These are phyloP conservation scores for Amanita pallidorosea DNA, from an alignment of 768 basidiomycete genomes.

Conservation along the genomic window DNA sequence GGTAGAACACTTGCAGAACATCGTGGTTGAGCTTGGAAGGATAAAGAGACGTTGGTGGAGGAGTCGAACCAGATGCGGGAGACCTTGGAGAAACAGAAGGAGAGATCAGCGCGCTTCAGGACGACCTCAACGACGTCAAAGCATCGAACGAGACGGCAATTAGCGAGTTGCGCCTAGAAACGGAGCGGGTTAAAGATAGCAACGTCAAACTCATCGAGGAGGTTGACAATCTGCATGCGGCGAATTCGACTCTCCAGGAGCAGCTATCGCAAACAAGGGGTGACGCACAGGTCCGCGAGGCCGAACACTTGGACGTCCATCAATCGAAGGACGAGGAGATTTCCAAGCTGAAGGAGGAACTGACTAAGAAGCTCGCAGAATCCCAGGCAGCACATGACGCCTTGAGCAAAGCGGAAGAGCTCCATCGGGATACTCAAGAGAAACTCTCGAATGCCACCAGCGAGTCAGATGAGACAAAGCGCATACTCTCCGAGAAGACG, in stretches of 20 bases:
- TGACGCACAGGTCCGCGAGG: neutral
- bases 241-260: neutral
- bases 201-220: neutral
- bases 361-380: neutral
- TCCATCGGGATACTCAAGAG: neutral
- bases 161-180: neutral
- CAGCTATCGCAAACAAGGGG: neutral
- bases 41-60: neutral
- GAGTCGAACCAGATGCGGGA: neutral
- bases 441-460: neutral
- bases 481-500: neutral
- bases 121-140: neutral
- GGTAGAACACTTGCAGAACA: neutral
- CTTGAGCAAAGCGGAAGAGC: neutral
- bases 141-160: neutral
- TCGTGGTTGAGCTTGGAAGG: neutral
- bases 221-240: neutral
- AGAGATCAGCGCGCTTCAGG: neutral
- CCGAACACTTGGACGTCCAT: neutral
- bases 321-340: neutral
- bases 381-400: neutral
- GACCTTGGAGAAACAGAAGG: neutral
- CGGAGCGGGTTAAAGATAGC: neutral
- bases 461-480: conserved; percentile 2
- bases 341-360: neutral